A percentile compares a stretch with the other conserved stretches of the same genome.
These are phyloP conservation scores for Astragalus glycyphyllos DNA, from an alignment of 306 rosid genomes.

Conservation along the genomic window DNA sequence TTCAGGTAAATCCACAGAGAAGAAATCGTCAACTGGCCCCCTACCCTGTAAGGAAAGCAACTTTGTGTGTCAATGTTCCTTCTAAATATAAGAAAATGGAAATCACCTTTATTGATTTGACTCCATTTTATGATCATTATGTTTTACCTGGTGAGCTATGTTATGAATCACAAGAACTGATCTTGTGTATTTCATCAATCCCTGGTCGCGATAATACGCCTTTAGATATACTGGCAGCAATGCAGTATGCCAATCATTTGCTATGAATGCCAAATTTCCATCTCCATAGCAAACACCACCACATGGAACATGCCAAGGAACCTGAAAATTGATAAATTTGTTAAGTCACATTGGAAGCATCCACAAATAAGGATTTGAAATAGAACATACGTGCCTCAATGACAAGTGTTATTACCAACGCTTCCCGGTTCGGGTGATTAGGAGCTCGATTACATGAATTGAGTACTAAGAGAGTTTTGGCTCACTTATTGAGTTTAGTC, in stretches of 20 bases:
- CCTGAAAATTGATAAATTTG: slow-evolving; percentile 59
- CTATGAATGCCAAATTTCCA: slow-evolving; percentile 94
- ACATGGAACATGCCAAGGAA: slow-evolving; percentile 95
- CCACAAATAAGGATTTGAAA: no score
- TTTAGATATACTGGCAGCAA: slow-evolving; percentile 91
- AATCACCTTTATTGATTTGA: no score
- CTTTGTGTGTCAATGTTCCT: slow-evolving; percentile 21
- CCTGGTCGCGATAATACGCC: slow-evolving; percentile 84
- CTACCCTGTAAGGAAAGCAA: slow-evolving; percentile 71
- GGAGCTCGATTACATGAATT: no score
- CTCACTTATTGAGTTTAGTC: no score
- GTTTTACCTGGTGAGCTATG: slow-evolving; percentile 87
- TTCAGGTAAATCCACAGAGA: slow-evolving; percentile 64
- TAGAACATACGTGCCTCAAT: no score
- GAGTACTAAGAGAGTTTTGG: no score
- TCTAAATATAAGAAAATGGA: slow-evolving; percentile 15
- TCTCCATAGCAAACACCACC: slow-evolving; percentile 98
- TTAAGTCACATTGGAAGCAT: slow-evolving; percentile 4
- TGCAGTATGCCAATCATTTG: slow-evolving; percentile 99
- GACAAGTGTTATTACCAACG: no score
- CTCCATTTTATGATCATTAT: no score
- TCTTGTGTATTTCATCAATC: slow-evolving; percentile 80
- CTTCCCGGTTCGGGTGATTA: no score
- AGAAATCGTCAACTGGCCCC: slow-evolving; percentile 79
- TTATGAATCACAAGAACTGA: slow-evolving; percentile 94